Conservation (phyloP, 2,329 filamentous ascomycete genomes). For the Xylogone sp. region DNA sequence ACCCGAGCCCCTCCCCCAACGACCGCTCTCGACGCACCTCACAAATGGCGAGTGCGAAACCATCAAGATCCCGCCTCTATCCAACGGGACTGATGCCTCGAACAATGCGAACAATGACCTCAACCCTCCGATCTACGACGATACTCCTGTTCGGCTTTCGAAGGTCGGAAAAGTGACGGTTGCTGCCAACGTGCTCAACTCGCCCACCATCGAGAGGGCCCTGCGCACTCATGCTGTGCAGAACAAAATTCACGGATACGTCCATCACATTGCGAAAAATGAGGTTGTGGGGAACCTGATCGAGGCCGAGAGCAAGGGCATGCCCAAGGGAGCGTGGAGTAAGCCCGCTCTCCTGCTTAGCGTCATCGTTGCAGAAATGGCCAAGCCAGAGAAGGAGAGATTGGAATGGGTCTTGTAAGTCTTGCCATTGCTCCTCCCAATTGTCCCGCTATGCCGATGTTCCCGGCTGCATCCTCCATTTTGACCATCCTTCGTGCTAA, state of each 20-base stretch:
- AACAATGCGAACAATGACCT: neutral
- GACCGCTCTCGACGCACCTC: neutral
- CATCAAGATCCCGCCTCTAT: neutral
- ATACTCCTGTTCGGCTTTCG: neutral
- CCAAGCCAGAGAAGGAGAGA: neutral
- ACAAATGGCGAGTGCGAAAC: neutral
- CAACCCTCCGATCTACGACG: neutral
- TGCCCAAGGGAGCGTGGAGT: conserved; percentile 7
- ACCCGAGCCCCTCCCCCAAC: neutral
- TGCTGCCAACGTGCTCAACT: neutral
- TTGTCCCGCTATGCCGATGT: neutral
- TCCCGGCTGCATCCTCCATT: no score
- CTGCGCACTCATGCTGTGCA: neutral
- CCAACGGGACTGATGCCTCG: neutral
- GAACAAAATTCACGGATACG: neutral
- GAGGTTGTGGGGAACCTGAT: conserved; percentile 61
- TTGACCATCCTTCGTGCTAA: no score
- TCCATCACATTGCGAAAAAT: neutral
- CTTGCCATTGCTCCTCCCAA: neutral
- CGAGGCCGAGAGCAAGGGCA: conserved; percentile 57
- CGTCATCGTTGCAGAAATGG: conserved; percentile 5
- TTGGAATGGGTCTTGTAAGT: neutral
- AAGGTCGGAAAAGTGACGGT: neutral
- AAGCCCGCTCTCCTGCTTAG: conserved; percentile 9
- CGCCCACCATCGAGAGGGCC: neutral